Base-by-base conservation (phyloP, 768 basidiomycete genomes). In the Mycena floridula region DNA sequence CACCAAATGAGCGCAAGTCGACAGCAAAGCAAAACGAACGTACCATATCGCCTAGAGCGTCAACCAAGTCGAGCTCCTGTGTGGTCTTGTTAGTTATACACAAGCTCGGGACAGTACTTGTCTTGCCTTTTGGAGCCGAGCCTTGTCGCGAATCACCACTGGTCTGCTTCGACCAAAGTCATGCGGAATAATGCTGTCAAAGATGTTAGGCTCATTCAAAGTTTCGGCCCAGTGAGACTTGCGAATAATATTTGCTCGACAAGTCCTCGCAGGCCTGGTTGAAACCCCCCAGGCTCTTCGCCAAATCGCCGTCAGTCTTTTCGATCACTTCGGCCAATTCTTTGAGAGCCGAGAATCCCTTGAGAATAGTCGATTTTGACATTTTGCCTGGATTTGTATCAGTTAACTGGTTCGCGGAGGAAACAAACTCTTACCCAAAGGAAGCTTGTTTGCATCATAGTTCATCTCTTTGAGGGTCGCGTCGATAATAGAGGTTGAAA, bases 41-140 rank as follows among this genome's bases (percentile, higher is more conserved):
- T 49, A 73, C 76, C 80, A 82, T 81, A 54, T 82, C 79, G 2
- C 78, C 77, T 20, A 82, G 69, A 16, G 79, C 76, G 49, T 81
- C 80, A 13, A 81, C 77, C 18, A 80, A 70, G n/a, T 78, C 76
- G 32, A 81, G 68, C 64, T 81, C 78, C 72, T 74, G 52, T 11
- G 25, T 25, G 23, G 44, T 20, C 7, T 22, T 16, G n/a, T 7
- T 25, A 18, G 15, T 25, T 27, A 18, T 7, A 13, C 24, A 39
- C 25, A 36, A 1, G 37, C 9, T 4, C 22, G 11, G 37, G 26
- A 13, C 4, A 22, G 15, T 24, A 15, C 20, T 12, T 13, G 18
- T 45, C 43, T 13, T 44, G 70, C 75, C 57, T 54, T 68, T 53
- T 79, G 75, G 48, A 82, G 56, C 9, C 58, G 38, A 0, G 20